Evolutionary conservation across 352 stramenopile genomes (phyloP).

Genomic region (Phytophthora nicotianae): DNA sequence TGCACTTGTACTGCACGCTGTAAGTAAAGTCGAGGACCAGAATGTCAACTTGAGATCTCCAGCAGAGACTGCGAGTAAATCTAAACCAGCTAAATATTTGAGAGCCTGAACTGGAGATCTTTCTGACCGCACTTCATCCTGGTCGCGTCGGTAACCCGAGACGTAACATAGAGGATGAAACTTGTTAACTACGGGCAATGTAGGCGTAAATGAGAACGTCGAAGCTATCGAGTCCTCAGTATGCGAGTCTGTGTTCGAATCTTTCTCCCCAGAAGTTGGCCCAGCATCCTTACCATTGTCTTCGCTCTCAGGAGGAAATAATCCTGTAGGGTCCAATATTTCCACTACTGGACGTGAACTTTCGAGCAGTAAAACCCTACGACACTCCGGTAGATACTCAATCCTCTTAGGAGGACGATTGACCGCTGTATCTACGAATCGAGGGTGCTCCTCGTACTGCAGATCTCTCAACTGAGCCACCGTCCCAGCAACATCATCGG

Average conservation of each 20-base stretch:
- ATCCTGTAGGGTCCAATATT: conserved; percentile 53
- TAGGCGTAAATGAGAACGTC: conserved; percentile 39
- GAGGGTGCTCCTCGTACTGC: conserved; percentile 73
- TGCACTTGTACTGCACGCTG: conserved; percentile 58
- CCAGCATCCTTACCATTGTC: conserved; percentile 20
- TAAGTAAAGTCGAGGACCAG: conserved; percentile 70
- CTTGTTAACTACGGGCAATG: conserved; percentile 62
- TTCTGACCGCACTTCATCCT: conserved; percentile 79
- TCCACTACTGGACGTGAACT: conserved; percentile 70
- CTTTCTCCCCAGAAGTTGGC: conserved; percentile 11
- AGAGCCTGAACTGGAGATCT: conserved; percentile 75
- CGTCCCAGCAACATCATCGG: conserved; percentile 37
- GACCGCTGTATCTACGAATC: conserved; percentile 49
- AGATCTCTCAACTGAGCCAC: conserved; percentile 59
- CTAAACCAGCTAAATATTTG: conserved; percentile 64
- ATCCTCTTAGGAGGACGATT: conserved; percentile 70
- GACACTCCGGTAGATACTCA: conserved; percentile 63
- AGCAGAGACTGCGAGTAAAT: conserved; percentile 72
- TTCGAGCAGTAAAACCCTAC: conserved; percentile 64
- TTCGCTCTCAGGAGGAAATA: conserved; percentile 46
- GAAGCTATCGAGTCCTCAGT: conserved; percentile 11
- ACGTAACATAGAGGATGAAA: conserved; percentile 80
- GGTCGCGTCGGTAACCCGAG: conserved; percentile 70
- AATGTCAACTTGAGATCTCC: conserved; percentile 84
- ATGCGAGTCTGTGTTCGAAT: conserved; percentile 1